Percentiles rank a stretch among this genome's conserved stretches.
Conservation (phyloP, 1,284 basidiomycete species). For the Cutaneotrichosporon spelunceum region DNA sequence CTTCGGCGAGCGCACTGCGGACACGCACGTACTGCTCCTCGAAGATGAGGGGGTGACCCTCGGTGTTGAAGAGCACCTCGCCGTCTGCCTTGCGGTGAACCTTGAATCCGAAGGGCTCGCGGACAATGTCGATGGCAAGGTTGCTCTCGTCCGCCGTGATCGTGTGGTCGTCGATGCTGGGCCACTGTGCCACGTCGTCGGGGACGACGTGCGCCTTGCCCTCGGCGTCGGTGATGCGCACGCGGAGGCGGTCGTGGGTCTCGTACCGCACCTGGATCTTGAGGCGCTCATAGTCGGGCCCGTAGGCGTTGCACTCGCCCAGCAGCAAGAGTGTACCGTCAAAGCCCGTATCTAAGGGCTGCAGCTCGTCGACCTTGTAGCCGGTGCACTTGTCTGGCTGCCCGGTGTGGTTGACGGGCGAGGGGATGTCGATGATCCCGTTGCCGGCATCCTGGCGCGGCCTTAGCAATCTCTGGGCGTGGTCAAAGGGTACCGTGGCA, state of each 20-base stretch:
- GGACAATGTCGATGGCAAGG: slow-evolving; percentile 62
- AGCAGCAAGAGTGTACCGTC: slow-evolving; percentile 29
- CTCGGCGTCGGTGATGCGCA: slow-evolving; percentile 65
- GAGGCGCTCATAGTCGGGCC: slow-evolving; percentile 62
- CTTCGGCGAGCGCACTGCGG: slow-evolving; percentile 33
- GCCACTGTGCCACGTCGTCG: slow-evolving; percentile 61
- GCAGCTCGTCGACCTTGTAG: slow-evolving; percentile 26
- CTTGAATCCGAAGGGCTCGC: slow-evolving; percentile 72
- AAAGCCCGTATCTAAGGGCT: slow-evolving; percentile 15
- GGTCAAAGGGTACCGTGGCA: neutral
- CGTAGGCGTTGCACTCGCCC: slow-evolving; percentile 66
- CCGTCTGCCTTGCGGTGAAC: slow-evolving; percentile 60
- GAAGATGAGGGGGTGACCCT: slow-evolving; percentile 62
- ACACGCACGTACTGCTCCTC: slow-evolving; percentile 75
- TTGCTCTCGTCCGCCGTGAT: slow-evolving; percentile 49
- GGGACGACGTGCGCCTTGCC: slow-evolving; percentile 64
- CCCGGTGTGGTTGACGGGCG: slow-evolving; percentile 31
- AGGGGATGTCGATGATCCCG: slow-evolving; percentile 27
- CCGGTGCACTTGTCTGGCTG: slow-evolving; percentile 29
- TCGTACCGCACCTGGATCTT: slow-evolving; percentile 54
- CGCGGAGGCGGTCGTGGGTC: slow-evolving; percentile 56
- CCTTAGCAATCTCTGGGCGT: neutral
- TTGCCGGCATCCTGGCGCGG: slow-evolving; percentile 5
- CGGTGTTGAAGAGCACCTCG: slow-evolving; percentile 67
- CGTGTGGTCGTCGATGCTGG: slow-evolving; percentile 52